Base-by-base conservation (phyloP, 345 rosid species). In the Laguncularia racemosa region DNA sequence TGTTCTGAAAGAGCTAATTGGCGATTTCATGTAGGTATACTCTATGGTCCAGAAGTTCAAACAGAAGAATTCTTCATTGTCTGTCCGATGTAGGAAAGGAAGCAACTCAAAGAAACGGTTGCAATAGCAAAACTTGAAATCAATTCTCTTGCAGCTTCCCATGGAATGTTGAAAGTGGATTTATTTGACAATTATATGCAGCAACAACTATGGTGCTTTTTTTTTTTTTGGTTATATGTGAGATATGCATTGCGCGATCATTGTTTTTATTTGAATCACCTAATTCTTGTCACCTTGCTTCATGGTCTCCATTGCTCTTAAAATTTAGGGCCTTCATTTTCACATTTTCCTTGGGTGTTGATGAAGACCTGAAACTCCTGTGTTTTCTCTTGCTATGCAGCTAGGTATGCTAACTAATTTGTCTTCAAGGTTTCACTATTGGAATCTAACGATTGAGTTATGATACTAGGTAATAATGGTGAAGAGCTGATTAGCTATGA, bases 31-130 rank as follows among this genome's bases (percentile, higher is more conserved):
- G 63, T 71, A 85, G 92, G 86, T 76, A 8, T 71, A 78, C 74
- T 57, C 62, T 14, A 74, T 82, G 92, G 73, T 85, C 67, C 71
- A 85, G 64, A 74, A 80, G 59, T 82, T 78, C 58, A 80, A 80
- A 75, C 66, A 74, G 54, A 72, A 55, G 14, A 53, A 48, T 46
- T 38, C 67, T 16, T 15, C 58, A 18, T 60, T 33, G 51, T 56
- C 66, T 65, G 46, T 57, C 50, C 57, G 55, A 53, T 14, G 52
- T 16, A 71, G 70, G 48, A 69, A 62, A 54, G 60, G 54, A 60
- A 48, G 56, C 58, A 47, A 50, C 48, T 57, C 53, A 17, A 61
- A 73, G 28, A 23, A 23, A 23, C 0, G 5, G 28, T 23, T 23
- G 68, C 26, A 65, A 57, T 62, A 48, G 53, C 53, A 47, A 52